These are phyloP conservation scores for Globisporangium takayamanum DNA, from an alignment of 352 stramenopile genomes.

Conservation along the genomic window DNA sequence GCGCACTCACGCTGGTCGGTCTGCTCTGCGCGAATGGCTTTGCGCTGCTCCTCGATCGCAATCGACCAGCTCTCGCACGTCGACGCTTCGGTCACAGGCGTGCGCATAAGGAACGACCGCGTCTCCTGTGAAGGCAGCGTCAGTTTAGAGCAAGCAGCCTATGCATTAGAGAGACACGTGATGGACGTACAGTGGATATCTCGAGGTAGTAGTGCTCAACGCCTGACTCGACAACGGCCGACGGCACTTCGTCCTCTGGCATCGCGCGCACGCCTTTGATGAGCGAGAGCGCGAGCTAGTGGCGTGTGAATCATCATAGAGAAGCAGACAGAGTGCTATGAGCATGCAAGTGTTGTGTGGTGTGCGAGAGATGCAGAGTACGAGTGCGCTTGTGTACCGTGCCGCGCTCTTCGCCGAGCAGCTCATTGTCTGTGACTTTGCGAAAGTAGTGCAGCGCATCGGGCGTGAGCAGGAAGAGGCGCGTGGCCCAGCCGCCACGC, in stretches of 20 bases:
- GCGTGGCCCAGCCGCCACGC: constrained; percentile 61
- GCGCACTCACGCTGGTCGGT: constrained; percentile 46
- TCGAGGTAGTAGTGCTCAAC: constrained; percentile 79
- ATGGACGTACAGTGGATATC: constrained; percentile 49
- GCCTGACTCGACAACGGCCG: constrained; percentile 39
- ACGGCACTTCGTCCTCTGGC: constrained; percentile 60
- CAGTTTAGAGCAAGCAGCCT: not conserved
- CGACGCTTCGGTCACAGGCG: constrained; percentile 53
- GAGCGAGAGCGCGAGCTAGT: constrained; percentile 47
- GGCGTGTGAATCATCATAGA: not conserved
- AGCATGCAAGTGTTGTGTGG: not conserved
- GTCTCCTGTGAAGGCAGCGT: constrained; percentile 28
- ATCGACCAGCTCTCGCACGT: constrained; percentile 84
- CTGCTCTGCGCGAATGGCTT: constrained; percentile 48
- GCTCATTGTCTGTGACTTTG: constrained; percentile 58
- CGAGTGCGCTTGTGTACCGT: constrained; percentile 21
- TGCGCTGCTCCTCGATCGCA: constrained; percentile 77
- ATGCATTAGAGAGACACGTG: not conserved
- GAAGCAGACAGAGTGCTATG: not conserved
- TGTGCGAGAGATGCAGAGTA: not conserved
- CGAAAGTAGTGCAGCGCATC: constrained; percentile 80
- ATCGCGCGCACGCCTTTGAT: constrained; percentile 72
- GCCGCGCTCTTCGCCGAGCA: constrained; percentile 74
- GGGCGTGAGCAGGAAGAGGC: constrained; percentile 77
- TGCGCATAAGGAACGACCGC: constrained; percentile 74